Evolutionary conservation across 495 filamentous ascomycete species (phyloP), one percentile per base, ranked within the genome.

Genomic region (Hypomontagnella monticulosa): DNA sequence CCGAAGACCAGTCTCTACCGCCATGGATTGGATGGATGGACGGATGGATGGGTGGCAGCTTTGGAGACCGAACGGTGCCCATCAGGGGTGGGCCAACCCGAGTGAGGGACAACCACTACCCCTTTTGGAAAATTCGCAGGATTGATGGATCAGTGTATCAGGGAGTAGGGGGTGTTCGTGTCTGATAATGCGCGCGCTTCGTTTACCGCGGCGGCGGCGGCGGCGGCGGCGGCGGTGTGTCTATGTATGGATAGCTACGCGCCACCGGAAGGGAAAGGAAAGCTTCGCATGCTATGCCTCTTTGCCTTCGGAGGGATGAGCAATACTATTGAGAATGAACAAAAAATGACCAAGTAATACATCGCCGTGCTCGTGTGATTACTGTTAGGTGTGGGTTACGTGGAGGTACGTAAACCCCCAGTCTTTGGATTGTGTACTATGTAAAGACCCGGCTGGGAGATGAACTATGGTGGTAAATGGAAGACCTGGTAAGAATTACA

Each of bases 11-110:
- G 51, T 67, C 57, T 67, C 63, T 67, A 67, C 57, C 57, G 63
- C 63, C 63, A 61, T 67, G 61, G 57, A 61, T 57, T 67, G 57
- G 63, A 67, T 57, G 41, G 51, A n/a, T n/a, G n/a, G n/a, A n/a
- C n/a, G n/a, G n/a, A n/a, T n/a, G n/a, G n/a, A n/a, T n/a, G n/a
- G n/a, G n/a, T n/a, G 40, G 57, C 40, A 27, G 23, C 23, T 23
- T 67, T 67, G 63, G 57, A 67, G 63, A 67, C 57, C 36, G 32
- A 34, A 56, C 42, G 15, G 34, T 38, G 48, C 33, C 23, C 6
- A 27, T 27, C 23, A 27, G 37, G 44, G 41, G 30, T 34, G 38
- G 36, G n/a, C n/a, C 18, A 46, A 59, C 27, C 5, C 4, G 12
- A 49, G 16, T 37, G 27, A n/a, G n/a, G n/a, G n/a, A n/a, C n/a